phyloP scores from a whole-genome alignment of 768 basidiomycete species.

The Obba rivulosa region DNA sequence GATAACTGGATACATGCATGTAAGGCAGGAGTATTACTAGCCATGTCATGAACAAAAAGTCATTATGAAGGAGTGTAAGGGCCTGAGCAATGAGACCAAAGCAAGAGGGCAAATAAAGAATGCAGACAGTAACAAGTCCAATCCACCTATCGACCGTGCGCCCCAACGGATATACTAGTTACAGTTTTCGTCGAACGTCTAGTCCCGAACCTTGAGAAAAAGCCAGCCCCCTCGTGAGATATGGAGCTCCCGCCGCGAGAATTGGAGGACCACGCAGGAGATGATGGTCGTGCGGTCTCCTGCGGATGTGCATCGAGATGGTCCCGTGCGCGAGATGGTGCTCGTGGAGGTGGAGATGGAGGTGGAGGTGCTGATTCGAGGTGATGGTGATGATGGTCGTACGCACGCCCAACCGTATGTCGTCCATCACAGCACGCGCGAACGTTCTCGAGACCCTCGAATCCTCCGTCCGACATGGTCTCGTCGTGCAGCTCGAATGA shows the following conservation, averaged over 20 bases:
- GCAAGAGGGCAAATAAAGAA: conserved; percentile 1
- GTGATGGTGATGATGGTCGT: conserved; percentile 52
- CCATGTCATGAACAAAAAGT: neutral
- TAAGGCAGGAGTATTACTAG: neutral
- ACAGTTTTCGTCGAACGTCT: conserved; percentile 45
- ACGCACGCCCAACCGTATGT: conserved; percentile 73
- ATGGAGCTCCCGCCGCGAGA: conserved; percentile 72
- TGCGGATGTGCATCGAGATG: conserved; percentile 46
- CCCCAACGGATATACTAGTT: conserved; percentile 7
- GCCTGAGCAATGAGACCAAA: conserved; percentile 8
- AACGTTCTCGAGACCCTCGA: conserved; percentile 93
- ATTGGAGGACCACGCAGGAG: conserved; percentile 83
- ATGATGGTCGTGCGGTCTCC: conserved; percentile 56
- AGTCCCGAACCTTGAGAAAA: conserved; percentile 78
- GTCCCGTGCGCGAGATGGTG: conserved; percentile 35
- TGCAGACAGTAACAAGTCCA: neutral
- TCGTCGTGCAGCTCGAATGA: conserved; percentile 84
- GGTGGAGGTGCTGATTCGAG: conserved; percentile 52
- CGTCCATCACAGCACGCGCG: conserved; percentile 86
- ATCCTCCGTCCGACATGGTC: conserved; percentile 68
- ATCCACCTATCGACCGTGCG: conserved; percentile 13
- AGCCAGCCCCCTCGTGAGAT: conserved; percentile 57
- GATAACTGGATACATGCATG: conserved; percentile 11
- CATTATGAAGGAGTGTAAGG: conserved; percentile 16
- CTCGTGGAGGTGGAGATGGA: conserved; percentile 26